Conservation (phyloP, 2,329 filamentous ascomycete species). For the Curvularia verruculosa region DNA sequence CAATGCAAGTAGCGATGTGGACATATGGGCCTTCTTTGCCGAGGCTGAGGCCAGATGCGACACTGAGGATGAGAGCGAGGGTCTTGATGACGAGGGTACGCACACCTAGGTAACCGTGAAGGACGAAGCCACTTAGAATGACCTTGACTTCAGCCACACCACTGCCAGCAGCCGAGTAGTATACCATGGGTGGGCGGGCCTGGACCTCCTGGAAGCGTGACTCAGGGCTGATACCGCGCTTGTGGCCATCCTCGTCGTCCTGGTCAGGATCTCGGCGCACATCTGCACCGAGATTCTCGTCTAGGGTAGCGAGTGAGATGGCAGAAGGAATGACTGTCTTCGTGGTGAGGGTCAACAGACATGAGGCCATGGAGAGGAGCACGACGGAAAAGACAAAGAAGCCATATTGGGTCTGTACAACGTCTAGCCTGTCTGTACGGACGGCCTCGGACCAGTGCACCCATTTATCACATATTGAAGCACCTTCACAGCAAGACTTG, state of each 20-base stretch:
- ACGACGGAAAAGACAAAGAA: conserved; percentile 78
- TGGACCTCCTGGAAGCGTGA: conserved; percentile 49
- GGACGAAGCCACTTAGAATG: conserved; percentile 95
- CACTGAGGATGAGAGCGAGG: conserved; percentile 80
- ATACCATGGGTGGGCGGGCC: conserved; percentile 75
- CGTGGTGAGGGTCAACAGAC: conserved; percentile 82
- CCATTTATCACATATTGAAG: conserved; percentile 65
- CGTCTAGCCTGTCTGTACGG: conserved; percentile 55
- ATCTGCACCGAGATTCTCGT: conserved; percentile 84
- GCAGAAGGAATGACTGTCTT: conserved; percentile 92
- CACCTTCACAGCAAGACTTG: conserved; percentile 67
- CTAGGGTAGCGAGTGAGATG: conserved; percentile 83
- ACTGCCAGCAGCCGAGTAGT: conserved; percentile 94
- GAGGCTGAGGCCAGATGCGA: conserved; percentile 89
- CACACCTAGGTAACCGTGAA: conserved; percentile 92
- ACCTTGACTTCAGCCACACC: conserved; percentile 97
- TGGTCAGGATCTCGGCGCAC: conserved; percentile 45
- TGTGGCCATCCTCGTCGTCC: conserved; percentile 53
- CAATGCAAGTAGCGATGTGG: conserved; percentile 94
- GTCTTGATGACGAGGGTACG: conserved; percentile 88
- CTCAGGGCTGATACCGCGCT: conserved; percentile 51
- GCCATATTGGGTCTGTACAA: conserved; percentile 73
- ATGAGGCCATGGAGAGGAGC: conserved; percentile 71
- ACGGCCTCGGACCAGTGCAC: conserved; percentile 67
- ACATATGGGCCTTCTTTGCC: conserved; percentile 97